These are phyloP conservation scores for Solanum sitiens DNA, from an alignment of 257 asterid species.

Conservation along the genomic window DNA sequence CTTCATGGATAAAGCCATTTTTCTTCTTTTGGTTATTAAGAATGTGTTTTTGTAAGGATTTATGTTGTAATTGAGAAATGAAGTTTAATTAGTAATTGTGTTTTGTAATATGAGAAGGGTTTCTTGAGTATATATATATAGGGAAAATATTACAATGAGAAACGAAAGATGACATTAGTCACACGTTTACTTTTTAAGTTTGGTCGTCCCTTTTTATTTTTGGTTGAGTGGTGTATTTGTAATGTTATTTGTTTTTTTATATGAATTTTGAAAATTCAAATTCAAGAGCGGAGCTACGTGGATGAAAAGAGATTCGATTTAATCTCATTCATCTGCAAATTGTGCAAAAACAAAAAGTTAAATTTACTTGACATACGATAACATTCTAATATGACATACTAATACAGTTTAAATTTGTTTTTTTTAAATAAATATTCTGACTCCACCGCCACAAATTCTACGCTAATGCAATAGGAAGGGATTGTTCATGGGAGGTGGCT, in stretches of 20 bases:
- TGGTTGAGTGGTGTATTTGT: neutral
- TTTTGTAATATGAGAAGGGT: neutral
- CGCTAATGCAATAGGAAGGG: neutral
- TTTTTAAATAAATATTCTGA: neutral
- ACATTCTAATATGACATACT: neutral
- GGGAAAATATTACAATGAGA: neutral
- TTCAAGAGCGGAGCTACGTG: neutral
- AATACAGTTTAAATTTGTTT: neutral
- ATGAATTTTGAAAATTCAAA: neutral
- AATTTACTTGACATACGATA: neutral
- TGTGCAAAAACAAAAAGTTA: fast-evolving
- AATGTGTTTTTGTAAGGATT: neutral
- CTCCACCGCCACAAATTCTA: fast-evolving
- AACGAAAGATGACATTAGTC: neutral
- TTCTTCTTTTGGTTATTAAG: neutral
- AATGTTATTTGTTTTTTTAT: neutral
- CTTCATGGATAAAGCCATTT: conserved; percentile 28
- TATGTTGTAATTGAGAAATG: neutral
- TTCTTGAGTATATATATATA: neutral
- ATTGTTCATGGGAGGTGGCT: neutral
- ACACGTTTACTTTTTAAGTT: neutral
- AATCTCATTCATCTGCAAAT: neutral
- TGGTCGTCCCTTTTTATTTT: neutral
- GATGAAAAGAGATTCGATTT: neutral
- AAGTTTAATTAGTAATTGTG: neutral